A percentile compares a stretch with the other conserved stretches of the same genome.
Conservation (phyloP, 768 basidiomycete species). For the Dioszegia crocea region DNA sequence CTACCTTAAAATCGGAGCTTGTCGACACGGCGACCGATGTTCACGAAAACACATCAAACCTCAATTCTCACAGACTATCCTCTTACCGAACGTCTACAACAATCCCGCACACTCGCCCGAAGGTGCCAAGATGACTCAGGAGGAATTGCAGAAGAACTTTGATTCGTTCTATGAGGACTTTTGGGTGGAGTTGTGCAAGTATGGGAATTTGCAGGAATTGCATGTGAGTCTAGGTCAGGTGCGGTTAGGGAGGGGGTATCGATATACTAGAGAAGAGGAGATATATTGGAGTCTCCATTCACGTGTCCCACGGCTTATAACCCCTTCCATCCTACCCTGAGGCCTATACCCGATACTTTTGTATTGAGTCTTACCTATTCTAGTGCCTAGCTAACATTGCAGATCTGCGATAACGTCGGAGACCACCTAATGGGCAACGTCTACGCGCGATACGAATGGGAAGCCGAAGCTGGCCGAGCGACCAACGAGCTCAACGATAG, state of each 20-base stretch:
- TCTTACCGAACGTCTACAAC: conserved; percentile 95
- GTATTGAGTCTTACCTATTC: too few relatives aligned
- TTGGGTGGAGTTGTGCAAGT: conserved; percentile 90
- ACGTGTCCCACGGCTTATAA: too few relatives aligned
- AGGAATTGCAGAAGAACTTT: conserved; percentile 56
- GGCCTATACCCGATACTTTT: neutral
- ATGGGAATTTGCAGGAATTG: conserved; percentile 89
- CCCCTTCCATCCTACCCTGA: too few relatives aligned
- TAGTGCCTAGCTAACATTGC: neutral
- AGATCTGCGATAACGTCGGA: conserved; percentile 94
- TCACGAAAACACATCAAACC: conserved; percentile 95
- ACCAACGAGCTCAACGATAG: conserved; percentile 90
- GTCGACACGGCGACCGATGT: conserved; percentile 95
- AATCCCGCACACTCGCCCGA: conserved; percentile 77
- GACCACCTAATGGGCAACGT: conserved; percentile 97
- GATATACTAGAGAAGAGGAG: too few relatives aligned
- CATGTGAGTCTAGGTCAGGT: conserved; percentile 64
- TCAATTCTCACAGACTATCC: conserved; percentile 93
- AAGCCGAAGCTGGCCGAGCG: conserved; percentile 90
- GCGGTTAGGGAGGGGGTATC: too few relatives aligned
- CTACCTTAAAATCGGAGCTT: conserved; percentile 99
- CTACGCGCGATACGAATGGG: conserved; percentile 97
- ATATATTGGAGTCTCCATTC: too few relatives aligned
- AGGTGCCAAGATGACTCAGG: conserved; percentile 65
- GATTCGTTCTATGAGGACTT: conserved; percentile 65